A percentile compares a stretch with the other conserved stretches of the same genome.
phyloP scores from a whole-genome alignment of 1,139 yeast genomes.

The Pichia cactophila region DNA sequence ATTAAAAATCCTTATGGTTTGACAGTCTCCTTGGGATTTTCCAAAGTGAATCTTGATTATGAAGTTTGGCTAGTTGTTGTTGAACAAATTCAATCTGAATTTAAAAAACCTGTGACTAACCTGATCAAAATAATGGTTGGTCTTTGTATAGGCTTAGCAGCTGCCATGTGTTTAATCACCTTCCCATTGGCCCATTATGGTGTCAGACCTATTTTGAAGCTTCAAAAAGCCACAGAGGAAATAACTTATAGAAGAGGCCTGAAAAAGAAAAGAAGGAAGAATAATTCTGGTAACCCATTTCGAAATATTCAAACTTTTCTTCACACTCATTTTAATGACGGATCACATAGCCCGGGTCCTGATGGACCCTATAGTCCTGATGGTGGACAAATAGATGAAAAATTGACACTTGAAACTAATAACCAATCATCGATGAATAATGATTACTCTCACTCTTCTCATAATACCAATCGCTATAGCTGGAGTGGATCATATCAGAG shows the following conservation, averaged over 20 bases:
- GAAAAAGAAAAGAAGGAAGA: constrained; percentile 11
- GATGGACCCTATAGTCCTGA: background rate
- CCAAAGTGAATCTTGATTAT: constrained; percentile 43
- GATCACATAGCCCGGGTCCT: background rate
- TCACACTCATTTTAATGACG: background rate
- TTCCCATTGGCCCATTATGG: constrained; percentile 81
- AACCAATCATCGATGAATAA: background rate
- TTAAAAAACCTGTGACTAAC: constrained; percentile 55
- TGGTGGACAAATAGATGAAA: background rate
- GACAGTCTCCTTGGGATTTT: constrained; percentile 64
- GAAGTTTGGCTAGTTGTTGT: constrained; percentile 73
- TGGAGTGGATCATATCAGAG: constrained; percentile 14
- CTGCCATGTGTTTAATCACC: constrained; percentile 63
- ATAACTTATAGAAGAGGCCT: constrained; percentile 31
- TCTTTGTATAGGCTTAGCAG: constrained; percentile 74
- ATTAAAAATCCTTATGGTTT: constrained; percentile 36
- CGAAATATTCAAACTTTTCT: background rate
- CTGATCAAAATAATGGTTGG: constrained; percentile 68
- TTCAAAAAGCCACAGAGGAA: constrained; percentile 78
- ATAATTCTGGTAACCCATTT: constrained; percentile 3
- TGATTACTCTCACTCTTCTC: background rate
- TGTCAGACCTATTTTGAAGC: constrained; percentile 71
- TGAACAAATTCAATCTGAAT: constrained; percentile 53
- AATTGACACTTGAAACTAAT: background rate
- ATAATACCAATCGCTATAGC: constrained; percentile 9